Conservation (phyloP, 345 rosid genomes). For the Pistacia atlantica region DNA sequence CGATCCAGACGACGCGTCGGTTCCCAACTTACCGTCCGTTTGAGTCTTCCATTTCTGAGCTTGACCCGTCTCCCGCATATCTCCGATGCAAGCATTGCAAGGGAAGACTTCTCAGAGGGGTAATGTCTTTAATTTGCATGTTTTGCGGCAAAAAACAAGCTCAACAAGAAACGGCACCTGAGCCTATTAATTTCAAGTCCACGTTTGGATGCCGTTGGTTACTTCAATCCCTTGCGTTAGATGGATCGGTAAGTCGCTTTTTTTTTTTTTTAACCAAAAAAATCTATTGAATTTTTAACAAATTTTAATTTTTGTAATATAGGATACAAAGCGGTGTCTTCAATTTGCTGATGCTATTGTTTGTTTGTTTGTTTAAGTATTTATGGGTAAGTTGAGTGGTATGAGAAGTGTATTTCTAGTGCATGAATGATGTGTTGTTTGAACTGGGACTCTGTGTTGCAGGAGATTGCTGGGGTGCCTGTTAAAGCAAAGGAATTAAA, state of each 20-base stretch:
- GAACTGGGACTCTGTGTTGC: slow-evolving; percentile 26
- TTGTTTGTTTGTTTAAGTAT: background rate
- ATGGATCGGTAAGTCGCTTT: slow-evolving; percentile 68
- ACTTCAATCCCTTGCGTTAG: slow-evolving; percentile 63
- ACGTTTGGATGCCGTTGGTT: slow-evolving; percentile 66
- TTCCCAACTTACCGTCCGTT: slow-evolving; percentile 46
- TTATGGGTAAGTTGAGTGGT: background rate
- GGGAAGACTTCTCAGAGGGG: slow-evolving; percentile 63
- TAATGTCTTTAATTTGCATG: slow-evolving; percentile 64
- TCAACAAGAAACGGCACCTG: slow-evolving; percentile 46
- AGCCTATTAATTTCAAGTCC: slow-evolving; percentile 64
- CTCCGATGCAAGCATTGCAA: slow-evolving; percentile 75
- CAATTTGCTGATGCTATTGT: background rate
- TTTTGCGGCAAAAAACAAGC: slow-evolving; percentile 67
- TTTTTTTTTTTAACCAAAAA: slow-evolving; percentile 5
- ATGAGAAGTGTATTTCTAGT: background rate
- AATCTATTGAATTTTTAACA: background rate
- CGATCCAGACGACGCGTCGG: slow-evolving; percentile 46
- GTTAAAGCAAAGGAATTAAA: slow-evolving; percentile 39
- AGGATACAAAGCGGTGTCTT: too few relatives aligned
- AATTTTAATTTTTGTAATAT: background rate
- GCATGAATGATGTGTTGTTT: background rate
- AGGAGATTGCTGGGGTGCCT: slow-evolving; percentile 66
- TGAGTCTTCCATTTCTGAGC: slow-evolving; percentile 46
- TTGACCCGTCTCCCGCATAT: slow-evolving; percentile 62